Evolutionary conservation across 495 filamentous ascomycete species (phyloP).

Genomic region (Xylaria nigripes): DNA sequence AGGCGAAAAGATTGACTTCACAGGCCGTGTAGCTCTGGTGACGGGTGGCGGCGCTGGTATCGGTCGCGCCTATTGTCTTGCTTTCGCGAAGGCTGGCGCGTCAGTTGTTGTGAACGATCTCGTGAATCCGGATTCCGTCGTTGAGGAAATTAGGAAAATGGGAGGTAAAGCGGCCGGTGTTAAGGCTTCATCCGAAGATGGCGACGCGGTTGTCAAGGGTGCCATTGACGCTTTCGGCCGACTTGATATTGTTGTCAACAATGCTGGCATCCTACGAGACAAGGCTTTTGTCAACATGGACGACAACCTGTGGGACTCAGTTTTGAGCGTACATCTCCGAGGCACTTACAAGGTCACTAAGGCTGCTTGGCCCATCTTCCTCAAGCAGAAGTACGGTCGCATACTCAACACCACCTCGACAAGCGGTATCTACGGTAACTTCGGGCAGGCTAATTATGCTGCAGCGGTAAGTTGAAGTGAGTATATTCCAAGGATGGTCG

Average conservation of each 20-base stretch:
- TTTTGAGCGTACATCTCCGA: constrained; percentile 84
- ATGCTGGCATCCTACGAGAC: constrained; percentile 93
- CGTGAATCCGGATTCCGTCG: constrained; percentile 83
- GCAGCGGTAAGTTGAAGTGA: constrained; percentile 56
- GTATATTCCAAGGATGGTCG: constrained; percentile 11
- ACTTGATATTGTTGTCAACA: constrained; percentile 92
- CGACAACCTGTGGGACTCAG: constrained; percentile 86
- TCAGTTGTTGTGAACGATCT: constrained; percentile 93
- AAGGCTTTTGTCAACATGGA: constrained; percentile 98
- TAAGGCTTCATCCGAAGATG: constrained; percentile 92
- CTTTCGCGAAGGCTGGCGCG: constrained; percentile 84
- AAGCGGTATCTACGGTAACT: constrained; percentile 97
- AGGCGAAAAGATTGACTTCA: constrained; percentile 77
- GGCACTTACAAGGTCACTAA: constrained; percentile 97
- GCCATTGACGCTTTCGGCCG: constrained; percentile 92
- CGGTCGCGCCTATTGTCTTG: constrained; percentile 84
- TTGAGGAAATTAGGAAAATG: constrained; percentile 81
- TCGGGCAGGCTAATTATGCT: constrained; percentile 96
- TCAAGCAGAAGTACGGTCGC: constrained; percentile 98
- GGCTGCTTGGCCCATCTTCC: constrained; percentile 94
- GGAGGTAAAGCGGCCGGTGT: constrained; percentile 89
- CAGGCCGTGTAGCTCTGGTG: constrained; percentile 81
- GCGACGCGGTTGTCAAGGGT: constrained; percentile 82
- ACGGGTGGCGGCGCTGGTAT: constrained; percentile 92
- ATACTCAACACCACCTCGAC: constrained; percentile 95